Evolutionary conservation across 2,329 filamentous ascomycete species (phyloP), one percentile per base, ranked within the genome.

Genomic region (Aspergillus melleus): DNA sequence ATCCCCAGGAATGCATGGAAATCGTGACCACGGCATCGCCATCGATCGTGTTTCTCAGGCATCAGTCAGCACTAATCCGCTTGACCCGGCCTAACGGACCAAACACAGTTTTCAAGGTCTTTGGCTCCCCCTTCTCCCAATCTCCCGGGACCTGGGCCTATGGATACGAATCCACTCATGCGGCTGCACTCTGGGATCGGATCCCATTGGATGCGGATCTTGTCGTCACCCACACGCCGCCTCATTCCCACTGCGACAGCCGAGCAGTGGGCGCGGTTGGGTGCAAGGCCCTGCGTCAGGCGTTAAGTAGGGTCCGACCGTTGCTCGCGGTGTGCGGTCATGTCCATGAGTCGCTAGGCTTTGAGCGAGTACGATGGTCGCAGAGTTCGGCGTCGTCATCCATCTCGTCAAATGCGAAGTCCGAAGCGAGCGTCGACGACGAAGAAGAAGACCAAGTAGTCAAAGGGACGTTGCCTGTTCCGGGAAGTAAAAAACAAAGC

Each of bases 241-340:
- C 83, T 20, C 73, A 73, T 54, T 79, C 76, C 30, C 78, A 81
- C 68, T 80, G 80, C 62, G 83, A 87, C 63, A 70, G 72, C 55
- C 69, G 64, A 49, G 62, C 59, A 24, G 69, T 68, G 24, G 66
- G 54, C 29, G 58, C 66, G n/a, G 74, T 78, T 59, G 84, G 85
- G 42, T 87, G 84, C 68, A 70, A 76, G 59, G 75, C 71, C 14
- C 77, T 87, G 52, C 71, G 74, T 36, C 67, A 76, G 59, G 72
- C 75, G 2, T 63, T 87, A 54, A 75, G 76, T 68, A 72, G 74
- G 36, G 76, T 84, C 29, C 76, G 80, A 55, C 85, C 85, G 26
- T 70, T 74, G 63, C 70, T 87, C 61, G 78, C 79, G 62, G 73
- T 87, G 56, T 87, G 81, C 68, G 85, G 85, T n/a, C 84, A 87